Conservation (phyloP, 1,284 basidiomycete species). For the Apiotrichum mycotoxinovorans region DNA sequence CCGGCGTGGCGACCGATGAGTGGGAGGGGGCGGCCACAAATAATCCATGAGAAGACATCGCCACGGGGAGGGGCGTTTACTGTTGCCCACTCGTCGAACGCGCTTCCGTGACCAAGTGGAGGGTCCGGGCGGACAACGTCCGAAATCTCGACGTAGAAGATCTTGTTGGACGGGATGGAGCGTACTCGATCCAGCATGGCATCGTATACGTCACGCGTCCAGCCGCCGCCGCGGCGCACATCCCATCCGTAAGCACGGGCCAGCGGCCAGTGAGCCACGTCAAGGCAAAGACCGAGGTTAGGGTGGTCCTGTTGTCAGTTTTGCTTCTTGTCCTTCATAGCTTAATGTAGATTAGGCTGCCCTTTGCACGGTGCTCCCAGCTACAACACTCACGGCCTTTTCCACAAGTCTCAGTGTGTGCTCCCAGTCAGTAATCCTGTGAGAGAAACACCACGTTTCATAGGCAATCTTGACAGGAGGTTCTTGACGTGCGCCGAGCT, state of each 20-base stretch:
- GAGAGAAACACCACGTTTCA: slow-evolving; percentile 26
- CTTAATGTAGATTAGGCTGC: too few species aligned
- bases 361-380: too few species aligned
- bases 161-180: slow-evolving; percentile 11
- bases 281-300: slow-evolving; percentile 19
- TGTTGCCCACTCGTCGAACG: slow-evolving; percentile 11
- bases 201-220: slow-evolving; percentile 1
- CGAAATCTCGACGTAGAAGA: slow-evolving; percentile 16
- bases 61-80: not conserved
- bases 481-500: slow-evolving; percentile 8
- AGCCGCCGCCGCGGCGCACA: slow-evolving; percentile 3
- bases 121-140: slow-evolving; percentile 6
- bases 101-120: slow-evolving; percentile 4
- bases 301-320: slow-evolving; percentile 12
- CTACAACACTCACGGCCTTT: not conserved
- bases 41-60: slow-evolving; percentile 12
- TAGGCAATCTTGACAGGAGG: slow-evolving; percentile 22
- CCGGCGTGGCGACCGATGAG: slow-evolving; percentile 12
- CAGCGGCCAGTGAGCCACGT: slow-evolving; percentile 17
- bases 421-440: slow-evolving; percentile 17
- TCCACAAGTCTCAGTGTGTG: slow-evolving; percentile 18
- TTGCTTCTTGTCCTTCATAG: not conserved
- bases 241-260: slow-evolving; percentile 17
- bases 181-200: slow-evolving; percentile 1
- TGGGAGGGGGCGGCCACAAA: slow-evolving; percentile 13